Conservation (phyloP, 2,329 filamentous ascomycete species). For the Aspergillus pseudoviridinutans region DNA sequence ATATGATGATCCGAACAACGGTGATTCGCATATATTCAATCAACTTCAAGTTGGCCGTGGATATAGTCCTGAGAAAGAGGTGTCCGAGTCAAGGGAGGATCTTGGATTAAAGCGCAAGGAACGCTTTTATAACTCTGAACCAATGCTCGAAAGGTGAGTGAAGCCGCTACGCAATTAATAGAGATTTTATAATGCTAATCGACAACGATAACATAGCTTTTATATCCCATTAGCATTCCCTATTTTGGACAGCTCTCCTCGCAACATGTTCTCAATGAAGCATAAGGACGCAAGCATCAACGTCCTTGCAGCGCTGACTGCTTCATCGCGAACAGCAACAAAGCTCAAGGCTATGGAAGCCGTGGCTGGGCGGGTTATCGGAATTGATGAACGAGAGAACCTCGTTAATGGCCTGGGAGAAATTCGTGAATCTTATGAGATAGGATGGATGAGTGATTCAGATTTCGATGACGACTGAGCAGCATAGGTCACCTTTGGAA, state of each 20-base stretch:
- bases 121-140: constrained; percentile 30
- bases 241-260: constrained; percentile 77
- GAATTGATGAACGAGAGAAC: constrained; percentile 74
- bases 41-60: constrained; percentile 34
- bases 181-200: constrained; percentile 5
- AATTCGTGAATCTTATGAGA: constrained; percentile 82
- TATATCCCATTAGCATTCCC: constrained; percentile 61
- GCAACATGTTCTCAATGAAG: constrained; percentile 58
- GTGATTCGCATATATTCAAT: constrained; percentile 32
- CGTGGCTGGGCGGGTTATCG: constrained; percentile 59
- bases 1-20: constrained; percentile 23
- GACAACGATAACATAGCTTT: constrained; percentile 24
- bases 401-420: constrained; percentile 77
- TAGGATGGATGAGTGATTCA: constrained; percentile 74
- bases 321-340: constrained; percentile 68
- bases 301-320: constrained; percentile 59
- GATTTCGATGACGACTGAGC: constrained; percentile 42
- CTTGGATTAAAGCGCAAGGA: constrained; percentile 26
- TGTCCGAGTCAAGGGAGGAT: constrained; percentile 16
- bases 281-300: constrained; percentile 44
- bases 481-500: background rate
- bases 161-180: background rate
- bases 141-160: constrained; percentile 32
- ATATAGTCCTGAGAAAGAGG: constrained; percentile 12
- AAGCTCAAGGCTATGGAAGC: constrained; percentile 64